phyloP scores from a whole-genome alignment of 78 protist genomes.

The Dictyostelium discoideum region DNA sequence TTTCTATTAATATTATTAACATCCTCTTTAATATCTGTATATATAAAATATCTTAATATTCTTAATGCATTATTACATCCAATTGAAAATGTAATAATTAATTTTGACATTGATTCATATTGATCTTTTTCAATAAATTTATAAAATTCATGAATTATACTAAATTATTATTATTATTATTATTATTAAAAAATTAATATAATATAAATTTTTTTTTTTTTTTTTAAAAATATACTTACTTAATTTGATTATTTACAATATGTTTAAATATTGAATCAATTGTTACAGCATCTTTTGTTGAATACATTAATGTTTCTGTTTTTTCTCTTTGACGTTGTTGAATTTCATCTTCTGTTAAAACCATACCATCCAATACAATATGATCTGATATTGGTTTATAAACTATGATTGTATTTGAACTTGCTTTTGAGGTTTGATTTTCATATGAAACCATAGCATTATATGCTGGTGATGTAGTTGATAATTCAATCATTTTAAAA shows the following conservation, averaged over 20 bases:
- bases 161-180: background rate
- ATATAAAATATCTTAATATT: conserved; percentile 43
- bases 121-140: conserved; percentile 34
- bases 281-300: conserved; percentile 25
- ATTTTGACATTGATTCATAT: conserved; percentile 18
- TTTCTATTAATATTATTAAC: conserved; percentile 16
- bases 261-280: conserved; percentile 49
- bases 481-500: conserved; percentile 28
- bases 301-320: conserved; percentile 29
- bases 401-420: conserved; percentile 26
- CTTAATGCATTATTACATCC: conserved; percentile 65
- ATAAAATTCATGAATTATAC: conserved; percentile 28
- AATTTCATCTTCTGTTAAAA: conserved; percentile 29
- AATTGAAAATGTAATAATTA: conserved; percentile 51
- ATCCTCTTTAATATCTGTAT: conserved; percentile 23
- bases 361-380: conserved; percentile 4
- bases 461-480: conserved; percentile 62
- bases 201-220: background rate
- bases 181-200: no score
- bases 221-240: conserved; percentile 5
- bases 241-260: conserved; percentile 48
- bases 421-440: conserved; percentile 39
- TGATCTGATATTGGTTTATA: conserved; percentile 21
- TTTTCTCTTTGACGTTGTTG: conserved; percentile 22
- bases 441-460: conserved; percentile 70